phyloP scores from a whole-genome alignment of 495 filamentous ascomycete species.

The Glonium stellatum region DNA sequence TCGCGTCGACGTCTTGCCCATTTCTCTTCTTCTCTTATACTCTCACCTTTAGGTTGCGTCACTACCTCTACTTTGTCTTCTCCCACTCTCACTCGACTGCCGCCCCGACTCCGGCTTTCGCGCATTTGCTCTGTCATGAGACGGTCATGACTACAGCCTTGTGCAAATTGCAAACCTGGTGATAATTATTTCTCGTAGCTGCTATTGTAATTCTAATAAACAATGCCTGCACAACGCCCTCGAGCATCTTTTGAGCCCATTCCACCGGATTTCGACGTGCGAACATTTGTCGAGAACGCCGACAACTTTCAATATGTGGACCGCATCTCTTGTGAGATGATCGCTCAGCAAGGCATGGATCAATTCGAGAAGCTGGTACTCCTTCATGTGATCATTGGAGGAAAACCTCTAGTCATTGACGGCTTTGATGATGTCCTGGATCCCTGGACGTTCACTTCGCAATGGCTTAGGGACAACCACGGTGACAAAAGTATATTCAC shows the following conservation, averaged over 20 bases:
- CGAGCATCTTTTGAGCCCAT: conserved; percentile 75
- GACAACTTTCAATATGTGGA: conserved; percentile 78
- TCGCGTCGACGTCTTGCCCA: too few relatives aligned
- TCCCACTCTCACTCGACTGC: too few relatives aligned
- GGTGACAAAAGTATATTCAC: conserved; percentile 56
- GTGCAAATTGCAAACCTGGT: too few relatives aligned
- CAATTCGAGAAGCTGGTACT: conserved; percentile 74
- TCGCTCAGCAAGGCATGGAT: conserved; percentile 61
- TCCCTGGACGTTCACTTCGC: conserved; percentile 65
- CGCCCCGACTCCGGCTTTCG: too few relatives aligned
- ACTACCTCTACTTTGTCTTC: too few relatives aligned
- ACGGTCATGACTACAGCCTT: not conserved
- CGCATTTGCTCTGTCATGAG: not conserved
- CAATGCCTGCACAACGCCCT: conserved; percentile 63
- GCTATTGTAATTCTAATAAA: conserved; percentile 5
- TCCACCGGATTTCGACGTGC: conserved; percentile 70
- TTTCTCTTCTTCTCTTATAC: too few relatives aligned
- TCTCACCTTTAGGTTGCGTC: too few relatives aligned
- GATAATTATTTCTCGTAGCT: too few relatives aligned
- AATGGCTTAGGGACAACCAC: conserved; percentile 69
- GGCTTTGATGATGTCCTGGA: conserved; percentile 65
- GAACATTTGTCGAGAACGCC: conserved; percentile 61
- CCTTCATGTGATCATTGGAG: conserved; percentile 71
- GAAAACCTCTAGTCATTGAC: conserved; percentile 81
- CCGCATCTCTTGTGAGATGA: conserved; percentile 65